phyloP scores from a whole-genome alignment of 805 yeast species.

The Maudiozyma turicensis region DNA sequence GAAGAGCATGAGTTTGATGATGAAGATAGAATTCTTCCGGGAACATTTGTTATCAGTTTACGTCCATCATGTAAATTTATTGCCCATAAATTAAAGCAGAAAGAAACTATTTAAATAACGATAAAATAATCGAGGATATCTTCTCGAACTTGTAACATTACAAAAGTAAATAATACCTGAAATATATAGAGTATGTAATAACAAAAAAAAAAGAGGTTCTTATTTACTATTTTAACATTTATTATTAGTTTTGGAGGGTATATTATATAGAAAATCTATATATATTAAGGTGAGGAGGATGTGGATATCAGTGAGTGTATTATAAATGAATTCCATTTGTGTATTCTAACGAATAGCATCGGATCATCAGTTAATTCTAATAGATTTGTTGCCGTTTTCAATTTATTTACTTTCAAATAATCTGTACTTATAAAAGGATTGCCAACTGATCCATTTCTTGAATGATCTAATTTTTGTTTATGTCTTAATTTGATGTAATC shows the following conservation, averaged over 20 bases:
- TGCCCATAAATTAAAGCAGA: constrained; percentile 39
- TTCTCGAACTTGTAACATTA: not conserved
- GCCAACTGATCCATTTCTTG: constrained; percentile 5
- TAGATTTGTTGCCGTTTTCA: constrained; percentile 46
- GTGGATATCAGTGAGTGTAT: constrained; percentile 15
- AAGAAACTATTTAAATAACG: not conserved
- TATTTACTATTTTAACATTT: not conserved
- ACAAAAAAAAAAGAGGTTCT: not conserved
- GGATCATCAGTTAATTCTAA: constrained; percentile 45
- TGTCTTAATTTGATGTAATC: constrained; percentile 31
- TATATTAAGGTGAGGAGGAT: not conserved
- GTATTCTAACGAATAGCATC: constrained; percentile 44
- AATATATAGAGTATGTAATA: not conserved
- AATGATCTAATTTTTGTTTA: constrained; percentile 14
- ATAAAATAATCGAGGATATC: not conserved
- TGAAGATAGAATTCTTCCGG: constrained; percentile 17
- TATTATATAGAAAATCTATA: not conserved
- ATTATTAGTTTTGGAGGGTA: not conserved
- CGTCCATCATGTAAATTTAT: constrained; percentile 68
- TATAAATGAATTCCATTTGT: constrained; percentile 53
- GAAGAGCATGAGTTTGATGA: constrained; percentile 13
- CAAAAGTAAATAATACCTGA: not conserved
- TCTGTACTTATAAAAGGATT: constrained; percentile 23
- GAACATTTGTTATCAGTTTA: constrained; percentile 23
- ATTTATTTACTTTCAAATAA: constrained; percentile 45